A percentile compares a stretch with the other conserved stretches of the same genome.
These are phyloP conservation scores for Pythium chondricola DNA, from an alignment of 352 stramenopile genomes.

Conservation along the genomic window DNA sequence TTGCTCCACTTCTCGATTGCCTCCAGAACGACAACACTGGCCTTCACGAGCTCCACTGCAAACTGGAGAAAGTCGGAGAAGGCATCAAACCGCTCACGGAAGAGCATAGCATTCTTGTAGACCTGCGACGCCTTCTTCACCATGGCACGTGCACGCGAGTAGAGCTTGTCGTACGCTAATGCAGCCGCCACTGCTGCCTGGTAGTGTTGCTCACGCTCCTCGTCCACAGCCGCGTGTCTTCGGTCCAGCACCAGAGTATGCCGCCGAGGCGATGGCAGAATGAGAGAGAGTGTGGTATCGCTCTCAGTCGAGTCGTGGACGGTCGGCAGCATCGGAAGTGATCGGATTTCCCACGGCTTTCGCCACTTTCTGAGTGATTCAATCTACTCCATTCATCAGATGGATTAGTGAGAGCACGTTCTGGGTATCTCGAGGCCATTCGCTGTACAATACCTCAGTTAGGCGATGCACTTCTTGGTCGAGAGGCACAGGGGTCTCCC, in stretches of 20 bases:
- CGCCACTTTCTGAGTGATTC: conserved; percentile 14
- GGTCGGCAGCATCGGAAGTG: conserved; percentile 8
- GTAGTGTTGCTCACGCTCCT: conserved; percentile 7
- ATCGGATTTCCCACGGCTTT: conserved; percentile 20
- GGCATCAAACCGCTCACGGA: conserved; percentile 52
- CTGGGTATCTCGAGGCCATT: no score
- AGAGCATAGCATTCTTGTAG: conserved; percentile 38
- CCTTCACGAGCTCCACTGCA: conserved; percentile 25
- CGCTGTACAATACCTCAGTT: conserved; percentile 22
- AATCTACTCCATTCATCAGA: no score
- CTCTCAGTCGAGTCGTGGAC: neutral
- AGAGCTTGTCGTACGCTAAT: conserved; percentile 36
- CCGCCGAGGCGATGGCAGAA: no score
- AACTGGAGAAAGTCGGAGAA: conserved; percentile 40
- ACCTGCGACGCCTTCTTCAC: neutral
- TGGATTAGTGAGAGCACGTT: no score
- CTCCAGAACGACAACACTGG: conserved; percentile 30
- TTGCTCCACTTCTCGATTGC: no score
- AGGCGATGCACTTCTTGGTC: conserved; percentile 32
- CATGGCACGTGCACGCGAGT: conserved; percentile 6
- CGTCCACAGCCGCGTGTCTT: no score
- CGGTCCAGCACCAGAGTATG: no score
- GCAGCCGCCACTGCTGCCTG: conserved; percentile 20
- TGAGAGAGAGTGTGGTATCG: neutral
- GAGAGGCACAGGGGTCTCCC: conserved; percentile 25